Evolutionary conservation across 2,329 filamentous ascomycete species (phyloP), one percentile per base, ranked within the genome.

Genomic region (Hypoxylon sp.): DNA sequence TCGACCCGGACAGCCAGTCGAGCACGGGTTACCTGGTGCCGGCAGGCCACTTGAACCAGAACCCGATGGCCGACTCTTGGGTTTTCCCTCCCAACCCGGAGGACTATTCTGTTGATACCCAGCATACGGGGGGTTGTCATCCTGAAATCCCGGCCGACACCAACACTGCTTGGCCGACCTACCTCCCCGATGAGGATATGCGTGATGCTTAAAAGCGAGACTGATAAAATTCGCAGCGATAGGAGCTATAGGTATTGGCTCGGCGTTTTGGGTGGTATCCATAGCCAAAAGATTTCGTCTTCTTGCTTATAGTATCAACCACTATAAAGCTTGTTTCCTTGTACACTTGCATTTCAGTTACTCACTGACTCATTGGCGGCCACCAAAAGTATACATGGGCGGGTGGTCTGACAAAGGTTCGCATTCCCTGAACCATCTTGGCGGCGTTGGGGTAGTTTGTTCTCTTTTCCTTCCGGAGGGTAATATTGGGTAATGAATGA

Each of bases 151-250:
- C 65, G 17, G 48, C 69, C 23, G 53, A 52, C 34, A 63, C 64
- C 5, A 36, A 19, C 7, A 60, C 60, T 6, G 43, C 28, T 9
- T 45, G 21, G 19, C 49, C 41, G 14, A 50, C 14, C 25, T 32
- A 3, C 28, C 65, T 75, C 36, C 53, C 28, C n/a, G 73, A 75
- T 25, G 71, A 72, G 55, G 71, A 74, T 28, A 23, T 67, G 9
- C 17, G 32, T 23, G 64, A 41, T 17, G 5, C 30, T 45, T 19
- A 17, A 58, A n/a, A 21, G 57, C 7, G 32, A 49, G 19, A 28
- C 46, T 21, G 19, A 34, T 25, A 45, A 64, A 43, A 23, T 57
- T 48, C 28, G 46, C 10, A 21, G 43, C 11, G 19, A 34, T 14
- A 4, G 36, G 17, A 28, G 17, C 52, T 52, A 19, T 38, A 23